Percentiles rank a stretch among this genome's conserved stretches.
Conservation (phyloP, 768 basidiomycete genomes). For the Tricholoma matsutake region DNA sequence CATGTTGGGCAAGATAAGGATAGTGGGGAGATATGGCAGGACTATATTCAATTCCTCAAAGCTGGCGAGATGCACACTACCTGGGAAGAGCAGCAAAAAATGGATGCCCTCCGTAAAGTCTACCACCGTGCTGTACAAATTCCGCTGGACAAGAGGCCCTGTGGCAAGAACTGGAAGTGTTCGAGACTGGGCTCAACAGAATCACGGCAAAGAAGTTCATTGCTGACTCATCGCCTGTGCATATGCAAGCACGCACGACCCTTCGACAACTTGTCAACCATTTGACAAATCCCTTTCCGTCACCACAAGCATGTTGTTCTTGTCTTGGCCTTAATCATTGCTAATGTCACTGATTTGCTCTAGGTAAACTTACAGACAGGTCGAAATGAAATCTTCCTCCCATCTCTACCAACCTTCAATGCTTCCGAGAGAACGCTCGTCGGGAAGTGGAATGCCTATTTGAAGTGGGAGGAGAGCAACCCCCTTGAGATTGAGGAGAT, state of each 20-base stretch:
- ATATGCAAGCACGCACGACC: conserved; percentile 93
- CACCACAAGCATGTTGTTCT: not conserved
- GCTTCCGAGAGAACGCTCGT: conserved; percentile 69
- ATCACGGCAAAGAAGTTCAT: conserved; percentile 97
- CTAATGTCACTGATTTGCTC: not conserved
- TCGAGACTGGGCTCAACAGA: conserved; percentile 86
- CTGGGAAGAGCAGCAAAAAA: conserved; percentile 96
- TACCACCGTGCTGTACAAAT: conserved; percentile 95
- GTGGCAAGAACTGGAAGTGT: conserved; percentile 92
- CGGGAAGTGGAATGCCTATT: conserved; percentile 86
- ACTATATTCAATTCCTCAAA: conserved; percentile 89
- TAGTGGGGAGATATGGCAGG: conserved; percentile 88
- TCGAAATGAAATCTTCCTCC: conserved; percentile 53
- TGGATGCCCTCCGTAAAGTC: conserved; percentile 87
- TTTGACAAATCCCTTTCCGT: conserved; percentile 58
- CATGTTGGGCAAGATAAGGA: conserved; percentile 91
- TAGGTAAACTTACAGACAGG: conserved; percentile 31
- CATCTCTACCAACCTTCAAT: conserved; percentile 70
- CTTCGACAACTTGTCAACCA: conserved; percentile 77
- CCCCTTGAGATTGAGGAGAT: conserved; percentile 90
- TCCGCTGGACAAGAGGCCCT: conserved; percentile 90
- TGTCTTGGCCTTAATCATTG: not conserved
- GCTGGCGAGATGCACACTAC: conserved; percentile 76
- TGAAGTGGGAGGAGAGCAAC: conserved; percentile 95
- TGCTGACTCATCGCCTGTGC: conserved; percentile 81